These are phyloP conservation scores for Cryptococcus maquisensis DNA, from an alignment of 1,284 basidiomycete species.

Conservation along the genomic window DNA sequence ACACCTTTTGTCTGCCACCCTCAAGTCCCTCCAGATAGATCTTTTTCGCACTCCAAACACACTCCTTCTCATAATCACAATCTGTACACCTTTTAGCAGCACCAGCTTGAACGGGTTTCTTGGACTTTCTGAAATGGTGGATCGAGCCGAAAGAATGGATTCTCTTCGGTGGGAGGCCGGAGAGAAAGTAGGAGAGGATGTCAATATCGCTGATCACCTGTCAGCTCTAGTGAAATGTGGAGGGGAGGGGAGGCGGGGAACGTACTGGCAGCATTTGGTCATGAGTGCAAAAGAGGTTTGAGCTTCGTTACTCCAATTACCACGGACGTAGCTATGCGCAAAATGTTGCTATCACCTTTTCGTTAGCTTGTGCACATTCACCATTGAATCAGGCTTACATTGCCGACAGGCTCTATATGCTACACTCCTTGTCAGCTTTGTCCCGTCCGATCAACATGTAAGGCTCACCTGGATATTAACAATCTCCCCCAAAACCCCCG, in stretches of 20 bases:
- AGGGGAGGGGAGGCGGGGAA: neutral
- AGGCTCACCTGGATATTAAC: conserved; percentile 58
- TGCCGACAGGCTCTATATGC: conserved; percentile 43
- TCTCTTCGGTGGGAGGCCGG: conserved; percentile 55
- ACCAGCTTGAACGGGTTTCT: conserved; percentile 66
- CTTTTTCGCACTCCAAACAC: conserved; percentile 79
- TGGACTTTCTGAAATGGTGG: conserved; percentile 67
- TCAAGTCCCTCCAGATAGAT: conserved; percentile 22
- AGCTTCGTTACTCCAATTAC: conserved; percentile 68
- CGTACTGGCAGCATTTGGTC: conserved; percentile 81
- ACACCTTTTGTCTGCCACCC: conserved; percentile 1
- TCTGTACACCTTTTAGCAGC: conserved; percentile 65
- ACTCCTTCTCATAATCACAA: conserved; percentile 65
- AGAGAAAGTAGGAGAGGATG: conserved; percentile 64
- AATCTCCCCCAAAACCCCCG: conserved; percentile 66
- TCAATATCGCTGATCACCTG: conserved; percentile 65
- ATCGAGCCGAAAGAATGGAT: conserved; percentile 80
- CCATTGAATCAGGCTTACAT: conserved; percentile 13
- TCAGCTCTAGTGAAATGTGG: neutral
- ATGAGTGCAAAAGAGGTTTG: conserved; percentile 73
- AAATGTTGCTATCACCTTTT: conserved; percentile 66
- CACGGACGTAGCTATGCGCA: conserved; percentile 64
- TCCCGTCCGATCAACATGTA: too few species aligned
- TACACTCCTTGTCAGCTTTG: neutral
- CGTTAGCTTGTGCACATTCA: conserved; percentile 1